Conservation (phyloP, 140 eudicot genomes). For the Senecio squalidus region DNA sequence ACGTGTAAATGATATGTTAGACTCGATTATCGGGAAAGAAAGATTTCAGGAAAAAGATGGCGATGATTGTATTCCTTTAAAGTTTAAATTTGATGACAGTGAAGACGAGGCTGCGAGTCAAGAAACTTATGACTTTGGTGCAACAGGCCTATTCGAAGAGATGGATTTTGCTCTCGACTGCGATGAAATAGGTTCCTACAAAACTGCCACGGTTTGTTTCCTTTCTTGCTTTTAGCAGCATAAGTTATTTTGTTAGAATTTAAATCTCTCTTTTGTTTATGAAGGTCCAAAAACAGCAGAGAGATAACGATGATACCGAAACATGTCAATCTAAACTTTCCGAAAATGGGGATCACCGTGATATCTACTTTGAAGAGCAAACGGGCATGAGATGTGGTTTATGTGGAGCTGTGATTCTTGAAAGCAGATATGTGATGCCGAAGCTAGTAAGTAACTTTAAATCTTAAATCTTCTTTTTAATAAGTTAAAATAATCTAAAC, state of each 20-base stretch:
- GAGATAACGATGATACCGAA: background rate
- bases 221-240: background rate
- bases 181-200: constrained; percentile 22
- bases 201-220: constrained; percentile 22
- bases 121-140: constrained; percentile 17
- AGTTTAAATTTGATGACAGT: constrained; percentile 47
- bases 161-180: constrained; percentile 20
- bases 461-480: background rate
- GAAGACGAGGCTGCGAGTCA: constrained; percentile 23
- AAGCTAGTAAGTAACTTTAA: constrained; percentile 33
- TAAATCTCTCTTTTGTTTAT: background rate
- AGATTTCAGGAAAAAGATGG: background rate
- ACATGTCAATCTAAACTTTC: constrained; percentile 8
- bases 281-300: background rate
- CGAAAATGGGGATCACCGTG: constrained; percentile 28
- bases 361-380: constrained; percentile 28
- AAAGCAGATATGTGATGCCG: constrained; percentile 29
- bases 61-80: constrained; percentile 17
- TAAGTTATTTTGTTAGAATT: background rate
- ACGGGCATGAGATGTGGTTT: constrained; percentile 36
- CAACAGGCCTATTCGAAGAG: constrained; percentile 32
- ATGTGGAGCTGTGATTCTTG: constrained; percentile 32
- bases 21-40: constrained; percentile 14
- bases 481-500: background rate
- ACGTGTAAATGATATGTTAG: constrained; percentile 8